These are phyloP conservation scores for Fraxinus sp. DNA, from an alignment of 305 asterid genomes.

Conservation along the genomic window DNA sequence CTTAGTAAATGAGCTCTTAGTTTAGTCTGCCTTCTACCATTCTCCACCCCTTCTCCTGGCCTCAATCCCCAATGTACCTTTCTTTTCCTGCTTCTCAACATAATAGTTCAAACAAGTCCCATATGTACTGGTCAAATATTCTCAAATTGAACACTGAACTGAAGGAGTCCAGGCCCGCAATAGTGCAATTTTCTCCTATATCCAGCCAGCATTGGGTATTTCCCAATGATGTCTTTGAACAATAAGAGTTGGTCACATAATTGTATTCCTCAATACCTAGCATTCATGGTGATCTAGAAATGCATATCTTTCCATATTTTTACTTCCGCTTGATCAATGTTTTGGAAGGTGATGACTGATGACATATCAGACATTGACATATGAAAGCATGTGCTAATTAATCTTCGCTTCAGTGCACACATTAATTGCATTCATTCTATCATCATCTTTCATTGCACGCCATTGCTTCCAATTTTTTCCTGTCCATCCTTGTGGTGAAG, in stretches of 20 bases:
- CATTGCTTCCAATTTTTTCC: background rate
- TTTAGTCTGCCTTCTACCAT: background rate
- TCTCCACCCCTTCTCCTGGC: background rate
- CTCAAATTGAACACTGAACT: background rate
- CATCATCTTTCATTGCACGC: background rate
- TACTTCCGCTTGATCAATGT: background rate
- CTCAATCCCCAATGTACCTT: background rate
- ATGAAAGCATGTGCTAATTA: background rate
- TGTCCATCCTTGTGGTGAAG: background rate
- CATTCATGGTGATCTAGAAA: background rate
- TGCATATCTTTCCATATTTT: slow-evolving; percentile 3
- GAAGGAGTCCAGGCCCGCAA: background rate
- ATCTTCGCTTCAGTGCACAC: background rate
- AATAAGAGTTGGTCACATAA: background rate
- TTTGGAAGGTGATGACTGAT: slow-evolving; percentile 2
- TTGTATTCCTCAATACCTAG: background rate
- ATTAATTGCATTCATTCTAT: background rate
- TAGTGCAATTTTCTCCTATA: background rate
- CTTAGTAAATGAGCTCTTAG: background rate
- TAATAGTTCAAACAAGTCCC: background rate
- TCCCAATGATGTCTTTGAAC: background rate
- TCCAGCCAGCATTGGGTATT: background rate
- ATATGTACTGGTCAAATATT: background rate
- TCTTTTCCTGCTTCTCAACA: background rate
- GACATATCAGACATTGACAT: background rate